Percentiles rank a stretch among this genome's conserved stretches.
phyloP scores from a whole-genome alignment of 2,329 filamentous ascomycete species.

The Rhinocladiella mackenziei region DNA sequence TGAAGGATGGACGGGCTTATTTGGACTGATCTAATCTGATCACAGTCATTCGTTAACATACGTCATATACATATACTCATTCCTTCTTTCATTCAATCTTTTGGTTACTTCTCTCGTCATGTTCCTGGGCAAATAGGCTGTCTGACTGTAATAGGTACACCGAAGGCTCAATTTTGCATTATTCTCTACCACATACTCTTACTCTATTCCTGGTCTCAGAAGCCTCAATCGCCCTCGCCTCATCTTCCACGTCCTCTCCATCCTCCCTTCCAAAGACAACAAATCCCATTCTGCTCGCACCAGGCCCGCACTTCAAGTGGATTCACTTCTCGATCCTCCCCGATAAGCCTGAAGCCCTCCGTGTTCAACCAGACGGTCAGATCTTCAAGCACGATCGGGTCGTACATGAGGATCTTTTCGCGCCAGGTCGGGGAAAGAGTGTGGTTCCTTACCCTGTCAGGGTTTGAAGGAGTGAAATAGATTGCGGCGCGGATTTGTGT shows the following conservation, averaged over 20 bases:
- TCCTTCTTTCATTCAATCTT: too few species aligned
- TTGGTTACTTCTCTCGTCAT: too few species aligned
- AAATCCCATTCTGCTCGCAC: constrained; percentile 84
- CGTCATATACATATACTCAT: background rate
- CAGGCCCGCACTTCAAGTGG: constrained; percentile 72
- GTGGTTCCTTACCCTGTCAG: constrained; percentile 32
- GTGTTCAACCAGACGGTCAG: constrained; percentile 77
- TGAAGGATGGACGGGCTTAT: too few species aligned
- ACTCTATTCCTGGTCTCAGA: too few species aligned
- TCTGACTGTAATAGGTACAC: too few species aligned
- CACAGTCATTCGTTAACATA: too few species aligned
- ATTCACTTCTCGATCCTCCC: constrained; percentile 62
- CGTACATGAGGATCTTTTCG: constrained; percentile 90
- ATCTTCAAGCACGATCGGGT: constrained; percentile 84
- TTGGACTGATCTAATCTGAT: too few species aligned
- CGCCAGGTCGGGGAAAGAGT: constrained; percentile 63
- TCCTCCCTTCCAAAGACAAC: constrained; percentile 64
- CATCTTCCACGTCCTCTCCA: constrained; percentile 23
- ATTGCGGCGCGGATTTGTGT: constrained; percentile 22
- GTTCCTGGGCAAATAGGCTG: too few species aligned
- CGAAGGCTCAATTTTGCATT: too few species aligned
- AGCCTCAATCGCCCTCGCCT: background rate
- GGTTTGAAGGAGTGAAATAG: constrained; percentile 1
- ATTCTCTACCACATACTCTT: too few species aligned
- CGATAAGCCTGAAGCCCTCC: constrained; percentile 59